Evolutionary conservation across 371 early-diverging fungal species (phyloP), one percentile per base, ranked within the genome.

Genomic region (Entomophthora muscae): DNA sequence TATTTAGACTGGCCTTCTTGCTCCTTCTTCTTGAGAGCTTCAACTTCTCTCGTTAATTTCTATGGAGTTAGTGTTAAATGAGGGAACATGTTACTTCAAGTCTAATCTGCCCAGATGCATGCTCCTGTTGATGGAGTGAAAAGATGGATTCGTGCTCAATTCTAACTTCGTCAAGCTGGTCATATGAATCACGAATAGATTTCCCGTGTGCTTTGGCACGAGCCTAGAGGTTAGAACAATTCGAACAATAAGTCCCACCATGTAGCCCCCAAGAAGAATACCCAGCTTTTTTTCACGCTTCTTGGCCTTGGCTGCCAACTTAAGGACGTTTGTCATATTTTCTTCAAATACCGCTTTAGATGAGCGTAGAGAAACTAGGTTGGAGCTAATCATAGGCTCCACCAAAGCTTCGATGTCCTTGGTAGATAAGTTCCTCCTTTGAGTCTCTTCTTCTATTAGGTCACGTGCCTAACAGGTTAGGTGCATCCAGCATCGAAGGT

Each of bases 231-330:
- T n/a, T 55, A 52, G 23, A 24, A 29, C 29, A 42, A 28, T 12
- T 10, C 12, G 21, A 10, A 52, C 23, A 63, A 22, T 17, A 1
- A 55, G 12, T 28, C 2, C 5, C 59, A 55, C 53, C 32, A 63
- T 78, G 65, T 88, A 87, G 31, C 95, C 95, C 62, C 94, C 95
- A 31, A 92, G 70, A 23, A 79, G 77, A 12, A 91, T 77, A 13
- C 76, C 78, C 30, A 91, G 69, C 65, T 86, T 86, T 70, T 88
- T 90, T 67, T 95, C 95, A n/a, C 88, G 61, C 70, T 93, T 93
- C 23, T 78, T 75, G 0, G 92, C 91, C 52, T 77, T 77, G 10
- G 76, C 71, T 1, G 90, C 88, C 62, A 89, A 84, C 59, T 79
- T 74, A n/a, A 79, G 75, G 90, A 93, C 90, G 3, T 72, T 63